A percentile compares a stretch with the other conserved stretches of the same genome.
phyloP scores from a whole-genome alignment of 1,284 basidiomycete species.

The Ustilago sp. region DNA sequence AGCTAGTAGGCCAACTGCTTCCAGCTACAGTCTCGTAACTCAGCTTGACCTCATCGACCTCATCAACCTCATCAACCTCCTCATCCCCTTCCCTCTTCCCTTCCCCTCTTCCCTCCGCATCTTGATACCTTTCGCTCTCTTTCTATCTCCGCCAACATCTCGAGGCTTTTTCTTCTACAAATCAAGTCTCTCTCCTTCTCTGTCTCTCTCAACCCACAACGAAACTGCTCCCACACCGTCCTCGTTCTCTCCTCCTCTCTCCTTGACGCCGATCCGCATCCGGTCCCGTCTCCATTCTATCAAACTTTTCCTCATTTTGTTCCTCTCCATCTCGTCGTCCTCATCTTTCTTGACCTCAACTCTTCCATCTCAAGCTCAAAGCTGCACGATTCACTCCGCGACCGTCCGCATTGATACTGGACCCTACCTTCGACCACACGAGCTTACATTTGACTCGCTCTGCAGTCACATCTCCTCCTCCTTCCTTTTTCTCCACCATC shows the following conservation, averaged over 20 bases:
- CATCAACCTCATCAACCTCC: too few relatives aligned
- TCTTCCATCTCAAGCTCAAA: slow-evolving; percentile 1
- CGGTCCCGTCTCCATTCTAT: slow-evolving; percentile 18
- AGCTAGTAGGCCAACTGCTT: not conserved
- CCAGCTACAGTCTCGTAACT: not conserved
- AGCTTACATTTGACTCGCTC: slow-evolving; percentile 1
- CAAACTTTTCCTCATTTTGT: not conserved
- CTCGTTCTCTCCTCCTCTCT: not conserved
- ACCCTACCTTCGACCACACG: slow-evolving; percentile 13
- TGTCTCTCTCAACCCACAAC: slow-evolving; percentile 1
- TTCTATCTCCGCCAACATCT: slow-evolving; percentile 39
- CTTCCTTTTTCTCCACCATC: slow-evolving; percentile 4
- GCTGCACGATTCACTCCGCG: slow-evolving; percentile 6
- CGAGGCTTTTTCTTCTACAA: slow-evolving; percentile 21
- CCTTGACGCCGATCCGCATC: slow-evolving; percentile 28
- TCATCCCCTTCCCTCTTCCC: not conserved
- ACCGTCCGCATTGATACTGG: slow-evolving; percentile 26
- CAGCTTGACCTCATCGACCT: not conserved
- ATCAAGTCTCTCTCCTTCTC: not conserved
- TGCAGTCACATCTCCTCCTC: slow-evolving; percentile 1
- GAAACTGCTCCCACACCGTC: slow-evolving; percentile 12
- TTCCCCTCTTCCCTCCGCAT: not conserved
- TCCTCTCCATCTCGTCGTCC: not conserved
- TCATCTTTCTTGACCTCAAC: not conserved
- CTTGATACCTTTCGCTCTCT: slow-evolving; percentile 8